Evolutionary conservation across 2,329 filamentous ascomycete genomes (phyloP).

Genomic region (Byssoonygena ceratinophila): DNA sequence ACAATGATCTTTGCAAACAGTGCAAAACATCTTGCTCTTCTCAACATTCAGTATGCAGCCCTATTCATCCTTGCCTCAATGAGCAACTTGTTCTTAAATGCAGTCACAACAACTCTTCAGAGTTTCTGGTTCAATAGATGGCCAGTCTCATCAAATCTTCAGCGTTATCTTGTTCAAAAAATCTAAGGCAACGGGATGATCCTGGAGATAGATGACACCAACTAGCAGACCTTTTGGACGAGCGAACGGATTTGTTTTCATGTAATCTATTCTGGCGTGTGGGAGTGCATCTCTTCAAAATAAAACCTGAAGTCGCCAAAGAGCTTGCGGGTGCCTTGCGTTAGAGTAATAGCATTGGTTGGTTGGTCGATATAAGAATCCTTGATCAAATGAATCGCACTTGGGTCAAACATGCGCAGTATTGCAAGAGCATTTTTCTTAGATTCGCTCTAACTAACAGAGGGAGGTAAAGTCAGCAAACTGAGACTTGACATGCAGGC

Average conservation of each 20-base stretch:
- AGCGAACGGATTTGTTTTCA: neutral
- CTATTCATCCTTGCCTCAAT: too few relatives aligned
- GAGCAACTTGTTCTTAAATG: too few relatives aligned
- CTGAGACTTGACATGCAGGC: neutral
- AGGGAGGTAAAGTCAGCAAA: neutral
- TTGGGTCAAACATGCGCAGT: neutral
- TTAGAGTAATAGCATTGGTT: conserved; percentile 6
- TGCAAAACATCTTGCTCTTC: too few relatives aligned
- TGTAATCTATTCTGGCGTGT: too few relatives aligned
- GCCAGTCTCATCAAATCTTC: too few relatives aligned
- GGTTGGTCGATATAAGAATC: neutral
- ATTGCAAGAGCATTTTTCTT: neutral
- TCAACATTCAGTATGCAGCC: too few relatives aligned
- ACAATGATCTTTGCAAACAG: too few relatives aligned
- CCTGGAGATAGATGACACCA: too few relatives aligned
- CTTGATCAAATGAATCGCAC: neutral
- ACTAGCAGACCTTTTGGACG: neutral
- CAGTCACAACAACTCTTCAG: too few relatives aligned
- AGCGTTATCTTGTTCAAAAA: too few relatives aligned
- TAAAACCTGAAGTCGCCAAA: neutral
- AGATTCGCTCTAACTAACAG: neutral
- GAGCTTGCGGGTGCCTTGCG: neutral
- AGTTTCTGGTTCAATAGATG: too few relatives aligned
- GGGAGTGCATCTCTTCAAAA: neutral
- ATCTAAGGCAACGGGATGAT: too few relatives aligned